Evolutionary conservation across 148 eudicot species (phyloP).

Genomic region (Spergularia bocconei): DNA sequence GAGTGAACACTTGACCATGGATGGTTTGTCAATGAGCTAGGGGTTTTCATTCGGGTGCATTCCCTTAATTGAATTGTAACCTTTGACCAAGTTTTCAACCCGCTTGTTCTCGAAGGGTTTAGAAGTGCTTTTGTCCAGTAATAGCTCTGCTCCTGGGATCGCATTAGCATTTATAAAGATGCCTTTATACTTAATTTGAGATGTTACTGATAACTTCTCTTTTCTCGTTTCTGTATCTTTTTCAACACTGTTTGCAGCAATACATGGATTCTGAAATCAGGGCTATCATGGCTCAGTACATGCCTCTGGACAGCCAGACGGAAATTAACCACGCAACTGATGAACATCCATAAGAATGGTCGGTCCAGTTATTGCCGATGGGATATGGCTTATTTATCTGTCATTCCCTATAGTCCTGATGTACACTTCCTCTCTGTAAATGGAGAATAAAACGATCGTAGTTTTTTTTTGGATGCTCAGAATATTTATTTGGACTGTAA

Average conservation of each 20-base stretch:
- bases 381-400: slow-evolving; percentile 30
- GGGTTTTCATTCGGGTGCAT: background rate
- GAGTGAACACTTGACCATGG: too few species aligned
- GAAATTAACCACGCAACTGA: slow-evolving; percentile 63
- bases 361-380: slow-evolving; percentile 1
- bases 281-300: slow-evolving; percentile 94
- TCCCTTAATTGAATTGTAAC: background rate
- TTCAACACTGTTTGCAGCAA: slow-evolving; percentile 36
- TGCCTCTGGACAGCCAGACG: slow-evolving; percentile 88
- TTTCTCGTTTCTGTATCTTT: background rate
- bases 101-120: background rate
- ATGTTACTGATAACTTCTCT: background rate
- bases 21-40: background rate
- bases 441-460: slow-evolving; percentile 24
- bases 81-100: background rate
- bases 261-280: slow-evolving; percentile 98
- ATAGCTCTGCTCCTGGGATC: background rate
- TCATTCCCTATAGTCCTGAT: slow-evolving; percentile 25
- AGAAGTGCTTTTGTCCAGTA: too few species aligned
- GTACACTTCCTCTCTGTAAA: slow-evolving; percentile 32
- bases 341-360: slow-evolving; percentile 41
- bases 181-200: too few species aligned
- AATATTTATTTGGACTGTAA: slow-evolving; percentile 24
- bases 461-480: slow-evolving; percentile 5
- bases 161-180: background rate